Percentiles rank a stretch among this genome's conserved stretches.
phyloP scores from a whole-genome alignment of 108 stramenopile genomes.

The Hondaea fermentalgiana region DNA sequence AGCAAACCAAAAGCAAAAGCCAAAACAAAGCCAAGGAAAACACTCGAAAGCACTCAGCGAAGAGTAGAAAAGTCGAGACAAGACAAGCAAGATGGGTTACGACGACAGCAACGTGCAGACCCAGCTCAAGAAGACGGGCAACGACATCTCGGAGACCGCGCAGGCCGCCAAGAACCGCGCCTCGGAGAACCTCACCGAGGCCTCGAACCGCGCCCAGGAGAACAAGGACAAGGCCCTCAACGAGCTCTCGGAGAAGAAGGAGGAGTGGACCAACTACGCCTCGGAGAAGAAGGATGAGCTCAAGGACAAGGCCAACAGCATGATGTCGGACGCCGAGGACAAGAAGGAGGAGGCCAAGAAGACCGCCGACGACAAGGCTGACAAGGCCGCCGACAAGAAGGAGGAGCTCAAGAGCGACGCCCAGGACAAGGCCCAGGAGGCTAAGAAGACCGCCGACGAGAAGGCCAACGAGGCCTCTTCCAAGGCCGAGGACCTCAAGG shows the following conservation, averaged over 20 bases:
- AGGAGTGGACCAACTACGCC: not conserved
- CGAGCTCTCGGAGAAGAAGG: not conserved
- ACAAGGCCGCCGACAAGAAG: not conserved
- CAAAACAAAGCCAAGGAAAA: not conserved
- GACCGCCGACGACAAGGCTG: not conserved
- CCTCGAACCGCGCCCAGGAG: not conserved
- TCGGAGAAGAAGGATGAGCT: not conserved
- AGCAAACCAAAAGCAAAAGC: not conserved
- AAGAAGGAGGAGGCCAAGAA: not conserved
- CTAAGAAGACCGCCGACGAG: not conserved
- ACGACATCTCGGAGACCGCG: not conserved
- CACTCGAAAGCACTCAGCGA: not conserved
- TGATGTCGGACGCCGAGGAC: not conserved
- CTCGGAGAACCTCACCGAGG: not conserved
- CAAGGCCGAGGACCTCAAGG: not conserved
- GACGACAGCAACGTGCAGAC: not conserved
- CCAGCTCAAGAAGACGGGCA: not conserved
- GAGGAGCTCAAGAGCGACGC: constrained; percentile 2
- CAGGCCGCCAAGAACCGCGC: not conserved
- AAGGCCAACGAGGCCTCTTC: not conserved
- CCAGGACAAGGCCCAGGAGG: not conserved
- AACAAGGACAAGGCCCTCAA: not conserved
- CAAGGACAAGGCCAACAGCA: not conserved
- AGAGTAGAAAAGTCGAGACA: not conserved
- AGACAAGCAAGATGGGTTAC: not conserved